phyloP scores from a whole-genome alignment of 116 monocot genomes.

The Posidonia oceanica region DNA sequence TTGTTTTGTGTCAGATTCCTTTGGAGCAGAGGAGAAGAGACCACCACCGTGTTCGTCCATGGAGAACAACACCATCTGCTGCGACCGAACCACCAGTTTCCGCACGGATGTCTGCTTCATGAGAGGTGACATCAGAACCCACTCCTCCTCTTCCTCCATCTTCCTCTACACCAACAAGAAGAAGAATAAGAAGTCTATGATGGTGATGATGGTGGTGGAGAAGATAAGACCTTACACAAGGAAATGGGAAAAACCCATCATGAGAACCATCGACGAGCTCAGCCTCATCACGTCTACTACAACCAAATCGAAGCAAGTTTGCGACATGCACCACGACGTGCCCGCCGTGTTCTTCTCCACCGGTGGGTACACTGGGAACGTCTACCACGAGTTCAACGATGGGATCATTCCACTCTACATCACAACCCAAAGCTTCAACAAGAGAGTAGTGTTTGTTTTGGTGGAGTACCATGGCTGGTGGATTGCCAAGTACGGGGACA shows the following conservation, averaged over 20 bases:
- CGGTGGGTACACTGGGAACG: slow-evolving; percentile 60
- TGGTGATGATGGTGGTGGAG: neutral
- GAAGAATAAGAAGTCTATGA: neutral
- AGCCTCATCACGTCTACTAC: slow-evolving; percentile 6
- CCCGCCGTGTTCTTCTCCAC: slow-evolving; percentile 53
- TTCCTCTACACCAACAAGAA: slow-evolving; percentile 4
- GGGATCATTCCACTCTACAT: slow-evolving; percentile 49
- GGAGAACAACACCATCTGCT: slow-evolving; percentile 4
- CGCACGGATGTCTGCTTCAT: slow-evolving; percentile 7
- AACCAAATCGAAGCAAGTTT: neutral
- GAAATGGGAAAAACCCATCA: slow-evolving; percentile 43
- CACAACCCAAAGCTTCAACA: slow-evolving; percentile 22
- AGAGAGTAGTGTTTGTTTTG: slow-evolving; percentile 31
- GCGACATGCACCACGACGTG: slow-evolving; percentile 39
- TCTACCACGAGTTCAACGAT: slow-evolving; percentile 65
- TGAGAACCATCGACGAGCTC: slow-evolving; percentile 32
- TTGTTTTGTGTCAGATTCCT: neutral
- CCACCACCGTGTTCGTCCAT: neutral
- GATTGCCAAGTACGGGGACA: slow-evolving; percentile 32
- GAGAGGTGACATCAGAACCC: slow-evolving; percentile 6
- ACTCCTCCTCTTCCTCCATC: slow-evolving; percentile 4
- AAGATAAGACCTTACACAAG: slow-evolving; percentile 50
- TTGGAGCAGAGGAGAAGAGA: neutral
- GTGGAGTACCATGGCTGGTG: slow-evolving; percentile 50
- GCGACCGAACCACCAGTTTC: slow-evolving; percentile 4